phyloP scores from a whole-genome alignment of 306 rosid species.

The Vigna radiata region DNA sequence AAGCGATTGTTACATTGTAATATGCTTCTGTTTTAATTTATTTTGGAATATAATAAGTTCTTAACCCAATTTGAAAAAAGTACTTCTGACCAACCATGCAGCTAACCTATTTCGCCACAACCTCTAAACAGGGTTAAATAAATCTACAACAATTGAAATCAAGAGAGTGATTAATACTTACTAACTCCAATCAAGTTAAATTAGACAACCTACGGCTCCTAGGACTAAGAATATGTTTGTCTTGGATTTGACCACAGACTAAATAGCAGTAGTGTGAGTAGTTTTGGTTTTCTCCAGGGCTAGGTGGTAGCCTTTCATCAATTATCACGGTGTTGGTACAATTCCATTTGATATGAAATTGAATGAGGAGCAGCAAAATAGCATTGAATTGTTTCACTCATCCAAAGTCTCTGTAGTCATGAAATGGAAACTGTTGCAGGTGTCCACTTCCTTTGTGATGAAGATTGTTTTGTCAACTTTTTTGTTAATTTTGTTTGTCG shows the following conservation, averaged over 20 bases:
- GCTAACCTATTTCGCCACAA: not conserved
- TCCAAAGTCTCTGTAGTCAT: slow-evolving; percentile 15
- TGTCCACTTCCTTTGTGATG: slow-evolving; percentile 42
- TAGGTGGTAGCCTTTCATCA: not conserved
- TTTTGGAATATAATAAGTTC: not conserved
- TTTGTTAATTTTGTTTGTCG: slow-evolving; percentile 33
- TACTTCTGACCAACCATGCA: not conserved
- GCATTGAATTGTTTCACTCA: slow-evolving; percentile 16
- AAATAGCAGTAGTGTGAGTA: not conserved
- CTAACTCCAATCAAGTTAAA: not conserved
- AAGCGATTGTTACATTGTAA: not conserved
- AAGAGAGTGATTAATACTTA: slow-evolving; percentile 10
- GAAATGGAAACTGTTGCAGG: slow-evolving; percentile 38
- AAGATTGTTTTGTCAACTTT: slow-evolving; percentile 46
- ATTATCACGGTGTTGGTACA: slow-evolving; percentile 7
- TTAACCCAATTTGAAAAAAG: not conserved
- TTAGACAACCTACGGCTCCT: slow-evolving; percentile 33
- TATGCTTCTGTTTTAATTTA: not conserved
- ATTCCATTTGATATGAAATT: not conserved
- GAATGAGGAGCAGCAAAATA: not conserved
- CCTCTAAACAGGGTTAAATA: not conserved
- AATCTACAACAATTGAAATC: slow-evolving; percentile 1
- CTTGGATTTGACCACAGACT: not conserved
- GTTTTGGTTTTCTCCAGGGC: slow-evolving; percentile 6
- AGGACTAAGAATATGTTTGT: slow-evolving; percentile 16